A percentile compares a stretch with the other conserved stretches of the same genome.
phyloP scores from a whole-genome alignment of 441 rosid genomes.

The Bruguiera hainesii region DNA sequence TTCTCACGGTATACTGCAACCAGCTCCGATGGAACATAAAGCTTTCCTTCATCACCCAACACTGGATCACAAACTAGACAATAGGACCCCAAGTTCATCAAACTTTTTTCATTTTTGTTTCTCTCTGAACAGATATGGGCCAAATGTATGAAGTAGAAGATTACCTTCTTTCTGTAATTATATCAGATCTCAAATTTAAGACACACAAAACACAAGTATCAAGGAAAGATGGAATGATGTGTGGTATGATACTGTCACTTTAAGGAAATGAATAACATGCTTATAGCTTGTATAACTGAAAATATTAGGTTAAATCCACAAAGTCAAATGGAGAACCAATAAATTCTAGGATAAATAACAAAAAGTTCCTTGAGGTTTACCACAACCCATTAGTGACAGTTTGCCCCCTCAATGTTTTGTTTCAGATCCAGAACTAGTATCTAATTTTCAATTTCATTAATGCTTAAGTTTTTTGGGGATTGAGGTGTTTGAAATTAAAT shows the following conservation, averaged over 20 bases:
- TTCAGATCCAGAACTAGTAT: no score
- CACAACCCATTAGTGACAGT: background rate
- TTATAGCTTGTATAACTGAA: background rate
- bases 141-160: background rate
- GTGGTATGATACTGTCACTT: no score
- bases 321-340: background rate
- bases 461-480: no score
- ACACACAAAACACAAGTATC: background rate
- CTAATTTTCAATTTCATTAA: no score
- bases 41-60: conserved; percentile 98
- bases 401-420: no score
- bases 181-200: background rate
- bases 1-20: conserved; percentile 84
- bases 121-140: conserved; percentile 4
- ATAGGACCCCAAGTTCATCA: conserved; percentile 16
- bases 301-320: no score
- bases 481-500: no score
- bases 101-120: background rate
- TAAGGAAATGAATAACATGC: background rate
- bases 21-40: conserved; percentile 82
- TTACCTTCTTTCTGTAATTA: background rate
- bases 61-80: conserved; percentile 95
- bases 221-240: no score
- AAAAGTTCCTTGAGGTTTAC: conserved; percentile 5
- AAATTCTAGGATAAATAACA: no score